Conservation (phyloP, 2,329 filamentous ascomycete genomes). For the Verticillium dahliae region DNA sequence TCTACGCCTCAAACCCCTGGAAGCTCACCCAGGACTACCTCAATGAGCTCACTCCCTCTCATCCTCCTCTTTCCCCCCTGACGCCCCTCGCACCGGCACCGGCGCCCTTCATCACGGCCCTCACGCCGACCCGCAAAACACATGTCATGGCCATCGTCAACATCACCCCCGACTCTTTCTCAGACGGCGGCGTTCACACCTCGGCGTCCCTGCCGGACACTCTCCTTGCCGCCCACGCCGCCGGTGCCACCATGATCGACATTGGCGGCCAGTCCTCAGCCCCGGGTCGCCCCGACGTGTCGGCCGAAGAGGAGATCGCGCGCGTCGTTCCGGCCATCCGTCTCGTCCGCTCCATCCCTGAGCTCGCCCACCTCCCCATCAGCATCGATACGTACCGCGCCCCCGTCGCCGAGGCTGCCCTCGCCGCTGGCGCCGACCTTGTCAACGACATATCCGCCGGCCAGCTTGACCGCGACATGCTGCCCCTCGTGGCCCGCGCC, state of each 20-base stretch:
- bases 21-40: constrained; percentile 55
- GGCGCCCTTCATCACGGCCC: constrained; percentile 41
- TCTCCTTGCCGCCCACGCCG: constrained; percentile 54
- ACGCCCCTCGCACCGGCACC: constrained; percentile 50
- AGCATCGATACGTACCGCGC: constrained; percentile 93
- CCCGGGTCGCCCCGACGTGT: constrained; percentile 64
- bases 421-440: constrained; percentile 77
- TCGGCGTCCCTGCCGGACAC: constrained; percentile 48
- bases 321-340: constrained; percentile 76
- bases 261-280: constrained; percentile 91
- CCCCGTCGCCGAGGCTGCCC: constrained; percentile 68
- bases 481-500: constrained; percentile 68
- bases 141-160: constrained; percentile 93
- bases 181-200: constrained; percentile 69
- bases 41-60: constrained; percentile 45
- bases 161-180: constrained; percentile 93
- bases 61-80: constrained; percentile 49
- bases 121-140: constrained; percentile 55
- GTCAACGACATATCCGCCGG: constrained; percentile 94
- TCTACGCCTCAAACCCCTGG: constrained; percentile 50
- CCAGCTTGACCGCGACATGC: constrained; percentile 71
- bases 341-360: constrained; percentile 61
- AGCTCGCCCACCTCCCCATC: constrained; percentile 59
- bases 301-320: constrained; percentile 64
- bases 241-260: constrained; percentile 80